Percentiles rank a stretch among this genome's conserved stretches.
Conservation (phyloP, 1,284 basidiomycete species). For the Marasmius sp. region DNA sequence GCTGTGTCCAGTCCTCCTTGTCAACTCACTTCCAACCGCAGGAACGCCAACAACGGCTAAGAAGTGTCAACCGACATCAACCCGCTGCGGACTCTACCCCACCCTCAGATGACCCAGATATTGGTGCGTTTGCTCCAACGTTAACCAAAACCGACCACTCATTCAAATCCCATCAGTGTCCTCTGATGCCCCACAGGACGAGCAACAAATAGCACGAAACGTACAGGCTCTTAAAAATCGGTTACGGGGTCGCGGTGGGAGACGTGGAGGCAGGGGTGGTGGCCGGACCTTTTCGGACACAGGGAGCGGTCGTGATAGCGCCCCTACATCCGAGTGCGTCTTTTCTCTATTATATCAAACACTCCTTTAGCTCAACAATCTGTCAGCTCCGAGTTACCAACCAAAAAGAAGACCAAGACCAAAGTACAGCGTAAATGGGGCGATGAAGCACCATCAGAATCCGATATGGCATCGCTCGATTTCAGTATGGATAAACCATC, state of each 20-base stretch:
- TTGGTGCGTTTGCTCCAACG: conserved; percentile 33
- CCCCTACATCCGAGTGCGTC: conserved; percentile 64
- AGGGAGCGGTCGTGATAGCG: conserved; percentile 61
- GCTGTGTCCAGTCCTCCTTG: conserved; percentile 3
- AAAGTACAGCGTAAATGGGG: conserved; percentile 95
- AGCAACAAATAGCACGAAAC: conserved; percentile 89
- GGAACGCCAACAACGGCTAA: conserved; percentile 69
- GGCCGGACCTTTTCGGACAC: conserved; percentile 51
- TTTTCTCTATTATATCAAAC: conserved; percentile 12
- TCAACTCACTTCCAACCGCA: conserved; percentile 24
- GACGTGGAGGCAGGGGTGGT: conserved; percentile 51
- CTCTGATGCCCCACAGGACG: conserved; percentile 64
- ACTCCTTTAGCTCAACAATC: conserved; percentile 11
- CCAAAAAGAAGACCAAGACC: conserved; percentile 59
- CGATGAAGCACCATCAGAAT: conserved; percentile 72
- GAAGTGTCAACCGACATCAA: conserved; percentile 40
- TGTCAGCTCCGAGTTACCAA: conserved; percentile 57
- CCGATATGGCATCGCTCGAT: conserved; percentile 89
- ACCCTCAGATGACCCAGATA: conserved; percentile 61
- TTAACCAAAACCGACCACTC: conserved; percentile 3
- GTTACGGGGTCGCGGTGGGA: conserved; percentile 67
- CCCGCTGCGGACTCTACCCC: conserved; percentile 42
- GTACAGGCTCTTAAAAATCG: conserved; percentile 88
- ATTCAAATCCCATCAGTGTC: conserved; percentile 57
- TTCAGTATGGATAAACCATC: conserved; percentile 63